Percentiles rank a stretch among this genome's conserved stretches.
phyloP scores from a whole-genome alignment of 768 basidiomycete species.

The Tephrocybe sp. region DNA sequence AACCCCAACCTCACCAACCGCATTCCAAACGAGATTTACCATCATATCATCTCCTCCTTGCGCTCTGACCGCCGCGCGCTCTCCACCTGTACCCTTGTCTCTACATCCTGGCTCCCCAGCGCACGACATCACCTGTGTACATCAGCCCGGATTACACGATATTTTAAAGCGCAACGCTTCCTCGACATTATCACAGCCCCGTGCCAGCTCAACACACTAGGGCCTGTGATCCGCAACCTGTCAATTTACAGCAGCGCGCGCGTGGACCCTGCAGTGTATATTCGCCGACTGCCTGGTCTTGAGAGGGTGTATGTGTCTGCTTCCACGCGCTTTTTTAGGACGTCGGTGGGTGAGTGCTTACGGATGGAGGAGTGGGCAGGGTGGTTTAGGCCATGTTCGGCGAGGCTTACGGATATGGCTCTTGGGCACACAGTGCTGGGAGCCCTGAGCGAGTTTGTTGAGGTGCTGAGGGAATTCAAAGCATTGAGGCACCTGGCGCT shows the following conservation, averaged over 20 bases:
- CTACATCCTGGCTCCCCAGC: constrained; percentile 16
- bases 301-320: not conserved
- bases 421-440: not conserved
- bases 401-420: not conserved
- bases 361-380: not conserved
- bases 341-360: not conserved
- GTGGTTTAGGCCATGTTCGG: not conserved
- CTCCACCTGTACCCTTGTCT: constrained; percentile 16
- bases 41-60: constrained; percentile 21
- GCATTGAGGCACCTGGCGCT: not conserved
- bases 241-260: not conserved
- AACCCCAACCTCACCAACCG: not conserved
- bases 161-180: not conserved
- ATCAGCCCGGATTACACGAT: not conserved
- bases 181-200: not conserved
- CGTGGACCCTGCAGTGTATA: not conserved
- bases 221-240: not conserved
- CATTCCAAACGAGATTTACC: constrained; percentile 19
- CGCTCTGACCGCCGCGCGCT: constrained; percentile 16
- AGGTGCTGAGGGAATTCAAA: not conserved
- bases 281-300: not conserved
- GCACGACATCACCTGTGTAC: constrained; percentile 16
- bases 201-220: not conserved
- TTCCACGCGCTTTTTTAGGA: not conserved
- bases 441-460: not conserved